Conservation (phyloP, 768 basidiomycete genomes). For the Lactarius quietus region DNA sequence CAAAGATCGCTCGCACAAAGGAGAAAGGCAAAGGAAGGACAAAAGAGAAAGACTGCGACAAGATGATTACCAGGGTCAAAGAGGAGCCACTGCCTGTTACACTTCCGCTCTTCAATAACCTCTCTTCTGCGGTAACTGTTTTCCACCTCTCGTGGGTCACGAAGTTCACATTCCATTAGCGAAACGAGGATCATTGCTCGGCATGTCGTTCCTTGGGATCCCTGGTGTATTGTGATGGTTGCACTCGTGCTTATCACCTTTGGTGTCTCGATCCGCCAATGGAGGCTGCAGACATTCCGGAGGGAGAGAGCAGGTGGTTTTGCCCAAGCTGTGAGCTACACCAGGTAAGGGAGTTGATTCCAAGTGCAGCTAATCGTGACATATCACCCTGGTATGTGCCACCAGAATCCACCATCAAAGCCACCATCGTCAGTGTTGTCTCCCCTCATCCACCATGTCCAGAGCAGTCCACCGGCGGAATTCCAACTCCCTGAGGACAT, state of each 20-base stretch:
- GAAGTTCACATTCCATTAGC: slow-evolving; percentile 30
- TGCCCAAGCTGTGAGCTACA: slow-evolving; percentile 67
- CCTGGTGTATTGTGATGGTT: slow-evolving; percentile 96
- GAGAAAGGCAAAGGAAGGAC: slow-evolving; percentile 47
- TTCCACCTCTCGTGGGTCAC: slow-evolving; percentile 10
- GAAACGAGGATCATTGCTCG: slow-evolving; percentile 84
- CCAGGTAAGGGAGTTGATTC: slow-evolving; percentile 44
- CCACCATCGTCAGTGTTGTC: slow-evolving; percentile 64
- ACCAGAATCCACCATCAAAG: slow-evolving; percentile 64
- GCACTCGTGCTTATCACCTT: slow-evolving; percentile 93
- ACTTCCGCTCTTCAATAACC: slow-evolving; percentile 36
- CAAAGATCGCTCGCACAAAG: slow-evolving; percentile 20
- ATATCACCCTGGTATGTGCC: slow-evolving; percentile 15
- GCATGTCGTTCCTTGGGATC: slow-evolving; percentile 78
- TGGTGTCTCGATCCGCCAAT: slow-evolving; percentile 96
- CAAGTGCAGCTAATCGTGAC: slow-evolving; percentile 28
- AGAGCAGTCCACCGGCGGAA: slow-evolving; percentile 69
- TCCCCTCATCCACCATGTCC: slow-evolving; percentile 66
- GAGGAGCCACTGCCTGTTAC: slow-evolving; percentile 42
- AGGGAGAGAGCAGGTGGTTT: slow-evolving; percentile 69
- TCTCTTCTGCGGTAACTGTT: slow-evolving; percentile 37
- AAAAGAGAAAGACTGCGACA: slow-evolving; percentile 35
- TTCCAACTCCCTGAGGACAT: slow-evolving; percentile 87
- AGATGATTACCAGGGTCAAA: slow-evolving; percentile 37
- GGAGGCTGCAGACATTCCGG: slow-evolving; percentile 81